Evolutionary conservation across 768 basidiomycete genomes (phyloP).

Genomic region (Rhodocollybia butyracea): DNA sequence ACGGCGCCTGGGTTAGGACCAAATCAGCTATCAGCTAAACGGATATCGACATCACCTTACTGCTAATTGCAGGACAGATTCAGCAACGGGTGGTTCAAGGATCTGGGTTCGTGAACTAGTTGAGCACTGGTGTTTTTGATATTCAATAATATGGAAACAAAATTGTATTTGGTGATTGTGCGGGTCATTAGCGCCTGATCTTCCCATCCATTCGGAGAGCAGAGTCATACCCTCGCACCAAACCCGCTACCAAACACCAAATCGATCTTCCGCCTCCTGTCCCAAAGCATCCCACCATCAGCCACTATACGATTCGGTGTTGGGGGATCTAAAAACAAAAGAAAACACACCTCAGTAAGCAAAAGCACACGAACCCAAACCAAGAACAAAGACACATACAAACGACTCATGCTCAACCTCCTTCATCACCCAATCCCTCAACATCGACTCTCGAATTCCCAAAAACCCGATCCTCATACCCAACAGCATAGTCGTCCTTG

Average conservation of each 20-base stretch:
- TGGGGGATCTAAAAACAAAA: conserved; percentile 18
- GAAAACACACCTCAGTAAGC: neutral
- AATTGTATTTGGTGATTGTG: too few relatives aligned
- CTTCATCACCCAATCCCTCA: conserved; percentile 16
- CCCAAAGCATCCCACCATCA: conserved; percentile 17
- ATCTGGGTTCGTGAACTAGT: too few relatives aligned
- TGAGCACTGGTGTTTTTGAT: too few relatives aligned
- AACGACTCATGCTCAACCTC: conserved; percentile 21
- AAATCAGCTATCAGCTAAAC: too few relatives aligned
- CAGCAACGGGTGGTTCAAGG: too few relatives aligned
- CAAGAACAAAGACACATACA: conserved; percentile 7
- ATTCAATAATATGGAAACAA: too few relatives aligned
- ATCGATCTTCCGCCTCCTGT: conserved; percentile 16
- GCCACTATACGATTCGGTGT: conserved; percentile 17
- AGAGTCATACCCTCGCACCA: neutral
- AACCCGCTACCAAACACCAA: conserved; percentile 19
- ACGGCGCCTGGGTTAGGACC: too few relatives aligned
- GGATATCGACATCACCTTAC: too few relatives aligned
- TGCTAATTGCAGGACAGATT: too few relatives aligned
- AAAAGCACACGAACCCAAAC: neutral
- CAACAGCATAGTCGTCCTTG: conserved; percentile 15
- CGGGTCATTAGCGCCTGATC: too few relatives aligned
- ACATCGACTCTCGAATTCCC: conserved; percentile 15
- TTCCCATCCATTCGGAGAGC: too few relatives aligned
- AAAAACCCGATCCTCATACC: conserved; percentile 22